Conservation (phyloP, 129 eudicot species). For the Scalesia atractyloides region DNA sequence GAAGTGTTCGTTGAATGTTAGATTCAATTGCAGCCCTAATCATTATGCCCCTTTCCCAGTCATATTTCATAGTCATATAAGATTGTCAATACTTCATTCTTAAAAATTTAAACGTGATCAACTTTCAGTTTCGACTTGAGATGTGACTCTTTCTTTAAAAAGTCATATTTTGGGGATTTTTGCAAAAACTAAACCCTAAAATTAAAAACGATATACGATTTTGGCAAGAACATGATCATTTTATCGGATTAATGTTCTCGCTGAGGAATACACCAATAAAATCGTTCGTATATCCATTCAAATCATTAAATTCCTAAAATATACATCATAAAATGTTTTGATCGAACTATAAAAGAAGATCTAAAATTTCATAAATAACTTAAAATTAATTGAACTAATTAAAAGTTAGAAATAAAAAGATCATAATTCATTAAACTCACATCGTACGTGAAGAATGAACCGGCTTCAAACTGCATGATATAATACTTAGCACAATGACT, state of each 20-base stretch:
- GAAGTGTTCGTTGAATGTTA: no score
- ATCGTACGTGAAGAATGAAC: slow-evolving; percentile 16
- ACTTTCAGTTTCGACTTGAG: neutral
- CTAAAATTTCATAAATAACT: neutral
- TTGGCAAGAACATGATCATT: neutral
- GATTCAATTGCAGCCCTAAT: no score
- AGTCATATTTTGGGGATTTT: slow-evolving; percentile 3
- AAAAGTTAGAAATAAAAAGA: neutral
- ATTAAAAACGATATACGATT: neutral
- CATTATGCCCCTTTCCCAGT: no score
- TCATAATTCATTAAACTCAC: slow-evolving; percentile 12
- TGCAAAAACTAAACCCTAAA: slow-evolving; percentile 7
- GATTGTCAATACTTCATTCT: neutral
- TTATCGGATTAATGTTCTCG: neutral
- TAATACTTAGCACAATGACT: neutral
- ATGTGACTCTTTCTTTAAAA: neutral
- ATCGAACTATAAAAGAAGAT: neutral
- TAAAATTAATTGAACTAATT: neutral
- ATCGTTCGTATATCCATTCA: neutral
- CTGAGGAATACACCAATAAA: neutral
- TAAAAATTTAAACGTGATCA: neutral
- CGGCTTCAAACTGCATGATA: neutral
- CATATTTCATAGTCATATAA: no score
- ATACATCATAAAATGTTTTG: neutral
- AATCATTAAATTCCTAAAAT: neutral